A percentile compares a stretch with the other conserved stretches of the same genome.
phyloP scores from a whole-genome alignment of 306 rosid species.

The Arachis stenosperma region DNA sequence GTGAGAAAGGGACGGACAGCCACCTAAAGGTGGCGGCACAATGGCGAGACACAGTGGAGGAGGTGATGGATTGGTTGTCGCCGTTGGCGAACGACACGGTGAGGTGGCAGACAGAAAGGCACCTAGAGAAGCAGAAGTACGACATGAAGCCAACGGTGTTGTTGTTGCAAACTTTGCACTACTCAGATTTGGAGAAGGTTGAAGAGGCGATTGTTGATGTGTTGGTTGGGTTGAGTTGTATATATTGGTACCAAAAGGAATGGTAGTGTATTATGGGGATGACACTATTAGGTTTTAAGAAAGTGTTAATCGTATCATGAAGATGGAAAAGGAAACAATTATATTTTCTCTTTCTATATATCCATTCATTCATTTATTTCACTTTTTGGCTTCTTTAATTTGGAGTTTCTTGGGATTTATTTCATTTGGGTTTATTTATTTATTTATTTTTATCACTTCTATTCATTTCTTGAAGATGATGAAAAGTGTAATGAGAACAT shows the following conservation, averaged over 20 bases:
- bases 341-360: too few species aligned
- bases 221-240: constrained; percentile 65
- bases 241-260: constrained; percentile 49
- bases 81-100: constrained; percentile 68
- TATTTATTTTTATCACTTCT: constrained; percentile 2
- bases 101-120: constrained; percentile 71
- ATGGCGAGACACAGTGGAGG: constrained; percentile 55
- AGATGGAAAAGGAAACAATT: not conserved
- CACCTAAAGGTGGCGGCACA: constrained; percentile 35
- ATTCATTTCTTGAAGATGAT: not conserved
- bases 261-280: constrained; percentile 5
- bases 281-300: not conserved
- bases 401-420: not conserved
- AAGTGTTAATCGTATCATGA: not conserved
- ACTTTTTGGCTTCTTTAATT: too few species aligned
- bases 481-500: not conserved
- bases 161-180: constrained; percentile 74
- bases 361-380: too few species aligned
- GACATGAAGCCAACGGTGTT: constrained; percentile 47
- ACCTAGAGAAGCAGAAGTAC: constrained; percentile 53
- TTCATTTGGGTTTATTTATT: not conserved
- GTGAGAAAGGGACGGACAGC: constrained; percentile 12
- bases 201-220: constrained; percentile 69
- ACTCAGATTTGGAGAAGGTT: constrained; percentile 72
- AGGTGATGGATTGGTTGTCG: constrained; percentile 60